Evolutionary conservation across 2,329 filamentous ascomycete genomes (phyloP), one percentile per base, ranked within the genome.

Genomic region (Tolypocladium ovalisporum): DNA sequence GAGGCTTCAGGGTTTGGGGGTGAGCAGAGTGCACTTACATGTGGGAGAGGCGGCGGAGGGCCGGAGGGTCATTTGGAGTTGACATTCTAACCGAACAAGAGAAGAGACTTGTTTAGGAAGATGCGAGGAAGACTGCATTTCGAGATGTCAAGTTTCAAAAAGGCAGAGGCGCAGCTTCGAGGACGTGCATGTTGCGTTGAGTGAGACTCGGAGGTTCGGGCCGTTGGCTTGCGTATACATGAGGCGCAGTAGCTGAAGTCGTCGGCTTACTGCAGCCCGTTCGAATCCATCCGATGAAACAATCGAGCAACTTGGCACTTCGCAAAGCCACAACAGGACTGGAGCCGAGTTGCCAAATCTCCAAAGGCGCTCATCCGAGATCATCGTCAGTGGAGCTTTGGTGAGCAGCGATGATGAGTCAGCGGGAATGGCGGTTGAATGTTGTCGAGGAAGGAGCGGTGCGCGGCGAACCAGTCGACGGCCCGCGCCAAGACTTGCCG

Each of bases 11-110:
- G 24, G 24, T 13, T 3, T 51, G 47, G 29, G 27, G 24, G 27
- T 19, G 42, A 17, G 34, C 9, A n/a, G n/a, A n/a, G 24, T 4
- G n/a, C 36, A 35, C 49, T 54, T 54, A 44, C 56, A 57, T 51
- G 40, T 54, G 39, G 6, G 56, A 57, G 4, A 57, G 56, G 24
- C 51, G 51, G 32, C 56, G 56, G 17, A 57, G 39, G 24, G 56
- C n/a, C 9, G 52, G 19, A 3, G 39, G 52, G 2, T 40, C 36
- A 29, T 27, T 1, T 22, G 19, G 29, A 4, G 2, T 22, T 10
- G 47, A 13, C 47, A 51, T 51, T 51, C 12, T 9, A 24, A 1
- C 1, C n/a, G 29, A 12, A 13, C 1, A 29, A 9, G 10, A n/a
- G 5, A 10, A 19, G 17, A n/a, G 2, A 10, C 27, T 19, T 19